Conservation (phyloP, 805 yeast species). For the Kluyveromyces starmeri region DNA sequence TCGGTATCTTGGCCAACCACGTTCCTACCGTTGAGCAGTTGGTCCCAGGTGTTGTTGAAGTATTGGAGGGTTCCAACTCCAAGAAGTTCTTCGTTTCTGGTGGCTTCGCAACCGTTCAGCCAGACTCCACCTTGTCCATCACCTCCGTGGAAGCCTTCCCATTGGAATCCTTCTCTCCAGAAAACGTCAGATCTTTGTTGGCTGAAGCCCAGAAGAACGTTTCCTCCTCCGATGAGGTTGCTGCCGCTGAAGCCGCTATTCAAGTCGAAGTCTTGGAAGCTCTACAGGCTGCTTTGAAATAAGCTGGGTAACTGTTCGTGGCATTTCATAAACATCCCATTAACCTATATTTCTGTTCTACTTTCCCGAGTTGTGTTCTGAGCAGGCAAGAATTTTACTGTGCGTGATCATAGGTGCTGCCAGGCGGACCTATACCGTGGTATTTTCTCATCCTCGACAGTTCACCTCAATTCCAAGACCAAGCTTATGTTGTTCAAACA, state of each 20-base stretch:
- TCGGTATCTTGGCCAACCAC: constrained; percentile 96
- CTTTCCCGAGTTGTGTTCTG: no score
- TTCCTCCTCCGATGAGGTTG: constrained; percentile 73
- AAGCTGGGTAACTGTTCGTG: constrained; percentile 2
- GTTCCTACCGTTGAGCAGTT: constrained; percentile 96
- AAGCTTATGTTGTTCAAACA: no score
- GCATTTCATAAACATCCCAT: no score
- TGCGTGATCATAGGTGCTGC: no score
- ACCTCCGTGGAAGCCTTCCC: constrained; percentile 95
- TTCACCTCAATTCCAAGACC: no score
- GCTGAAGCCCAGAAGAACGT: constrained; percentile 93
- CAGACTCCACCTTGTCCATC: constrained; percentile 82
- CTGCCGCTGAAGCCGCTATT: constrained; percentile 90
- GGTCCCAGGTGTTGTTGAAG: constrained; percentile 90
- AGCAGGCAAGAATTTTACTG: no score
- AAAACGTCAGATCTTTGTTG: constrained; percentile 68
- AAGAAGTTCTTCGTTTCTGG: constrained; percentile 87
- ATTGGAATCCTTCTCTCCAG: constrained; percentile 75
- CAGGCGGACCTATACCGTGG: no score
- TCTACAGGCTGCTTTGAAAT: constrained; percentile 44
- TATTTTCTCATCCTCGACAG: no score
- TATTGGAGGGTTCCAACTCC: constrained; percentile 65
- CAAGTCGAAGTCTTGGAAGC: constrained; percentile 96
- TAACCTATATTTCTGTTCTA: no score
- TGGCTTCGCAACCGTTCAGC: constrained; percentile 94